Conservation (phyloP, 306 rosid species). For the Vicia villosa region DNA sequence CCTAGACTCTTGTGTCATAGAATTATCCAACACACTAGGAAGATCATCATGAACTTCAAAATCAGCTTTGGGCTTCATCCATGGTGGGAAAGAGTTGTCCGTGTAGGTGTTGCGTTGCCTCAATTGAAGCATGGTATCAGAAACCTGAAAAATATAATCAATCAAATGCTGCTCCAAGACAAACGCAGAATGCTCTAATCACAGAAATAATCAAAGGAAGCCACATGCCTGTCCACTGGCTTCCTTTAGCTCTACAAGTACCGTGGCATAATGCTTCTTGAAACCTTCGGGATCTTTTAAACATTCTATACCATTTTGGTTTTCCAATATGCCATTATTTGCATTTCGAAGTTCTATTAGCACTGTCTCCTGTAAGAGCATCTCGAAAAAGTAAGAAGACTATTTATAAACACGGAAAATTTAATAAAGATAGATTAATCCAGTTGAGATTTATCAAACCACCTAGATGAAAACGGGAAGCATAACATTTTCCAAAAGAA, state of each 20-base stretch:
- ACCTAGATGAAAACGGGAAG: constrained; percentile 21
- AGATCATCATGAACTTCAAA: constrained; percentile 44
- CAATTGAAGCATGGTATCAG: constrained; percentile 65
- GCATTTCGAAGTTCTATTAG: constrained; percentile 64
- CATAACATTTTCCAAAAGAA: constrained; percentile 25
- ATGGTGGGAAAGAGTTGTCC: constrained; percentile 54
- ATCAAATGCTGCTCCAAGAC: constrained; percentile 36
- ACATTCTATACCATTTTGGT: constrained; percentile 59
- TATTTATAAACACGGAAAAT: constrained; percentile 13
- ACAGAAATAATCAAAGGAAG: constrained; percentile 61
- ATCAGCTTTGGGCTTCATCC: constrained; percentile 56
- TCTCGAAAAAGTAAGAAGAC: constrained; percentile 10
- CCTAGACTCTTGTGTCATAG: constrained; percentile 60
- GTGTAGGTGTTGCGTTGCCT: constrained; percentile 75
- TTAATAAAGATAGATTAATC: constrained; percentile 20
- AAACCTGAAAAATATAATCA: constrained; percentile 62
- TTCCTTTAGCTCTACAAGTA: constrained; percentile 96
- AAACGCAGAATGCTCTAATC: constrained; percentile 17
- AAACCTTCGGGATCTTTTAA: constrained; percentile 61
- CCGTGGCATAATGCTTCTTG: constrained; percentile 81
- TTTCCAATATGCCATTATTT: constrained; percentile 55
- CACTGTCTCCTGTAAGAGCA: constrained; percentile 55
- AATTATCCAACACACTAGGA: constrained; percentile 53
- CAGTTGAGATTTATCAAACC: constrained; percentile 11
- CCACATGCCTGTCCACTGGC: constrained; percentile 99